phyloP scores from a whole-genome alignment of 176 grass and related monocot genomes.

The Paspalum notatum region DNA sequence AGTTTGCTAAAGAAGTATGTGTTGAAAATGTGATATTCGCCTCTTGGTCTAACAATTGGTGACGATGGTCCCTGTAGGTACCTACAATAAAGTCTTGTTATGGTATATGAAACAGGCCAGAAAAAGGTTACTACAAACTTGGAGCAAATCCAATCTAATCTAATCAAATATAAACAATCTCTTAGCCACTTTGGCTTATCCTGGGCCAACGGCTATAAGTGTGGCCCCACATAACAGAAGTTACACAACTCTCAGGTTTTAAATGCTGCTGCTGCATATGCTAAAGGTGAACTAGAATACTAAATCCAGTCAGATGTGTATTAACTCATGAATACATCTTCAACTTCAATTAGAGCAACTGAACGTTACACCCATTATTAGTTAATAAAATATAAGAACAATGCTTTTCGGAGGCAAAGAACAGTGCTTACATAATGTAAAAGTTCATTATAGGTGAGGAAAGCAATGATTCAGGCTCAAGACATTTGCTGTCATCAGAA shows the following conservation, averaged over 20 bases:
- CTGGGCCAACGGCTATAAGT: too few relatives aligned
- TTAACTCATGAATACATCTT: background rate
- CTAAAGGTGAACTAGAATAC: background rate
- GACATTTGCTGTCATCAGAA: conserved; percentile 71
- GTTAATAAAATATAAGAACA: background rate
- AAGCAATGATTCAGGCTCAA: conserved; percentile 73
- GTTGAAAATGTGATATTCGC: conserved; percentile 76
- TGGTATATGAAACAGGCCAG: background rate
- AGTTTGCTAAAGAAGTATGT: conserved; percentile 92
- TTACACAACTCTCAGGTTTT: background rate
- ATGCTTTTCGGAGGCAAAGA: background rate
- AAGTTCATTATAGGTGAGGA: conserved; percentile 98
- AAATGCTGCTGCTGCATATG: background rate
- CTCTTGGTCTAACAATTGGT: conserved; percentile 51
- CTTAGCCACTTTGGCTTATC: too few relatives aligned
- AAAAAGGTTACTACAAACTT: conserved; percentile 9
- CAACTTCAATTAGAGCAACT: conserved; percentile 7
- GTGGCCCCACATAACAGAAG: too few relatives aligned
- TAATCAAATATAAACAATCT: too few relatives aligned
- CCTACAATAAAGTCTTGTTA: conserved; percentile 58
- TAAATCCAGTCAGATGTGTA: background rate
- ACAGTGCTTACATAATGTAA: conserved; percentile 77
- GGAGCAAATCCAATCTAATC: too few relatives aligned
- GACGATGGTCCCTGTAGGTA: conserved; percentile 56
- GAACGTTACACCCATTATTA: background rate